phyloP scores from a whole-genome alignment of 2,329 filamentous ascomycete species.

The Blastomyces percursus region DNA sequence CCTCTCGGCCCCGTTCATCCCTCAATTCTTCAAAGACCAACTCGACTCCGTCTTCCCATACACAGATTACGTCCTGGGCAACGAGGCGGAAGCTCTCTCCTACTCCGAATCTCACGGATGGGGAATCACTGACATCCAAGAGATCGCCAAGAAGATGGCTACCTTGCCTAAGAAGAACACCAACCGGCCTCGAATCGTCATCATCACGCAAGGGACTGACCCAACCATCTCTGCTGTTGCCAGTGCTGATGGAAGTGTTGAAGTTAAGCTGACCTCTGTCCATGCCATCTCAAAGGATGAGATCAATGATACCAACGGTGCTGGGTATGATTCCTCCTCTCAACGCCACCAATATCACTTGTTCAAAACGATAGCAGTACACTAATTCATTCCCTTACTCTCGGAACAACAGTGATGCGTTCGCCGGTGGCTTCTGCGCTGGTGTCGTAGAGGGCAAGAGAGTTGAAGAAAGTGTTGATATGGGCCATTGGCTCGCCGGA shows the following conservation, averaged over 20 bases:
- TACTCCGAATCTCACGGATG: slow-evolving; percentile 76
- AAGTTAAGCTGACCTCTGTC: slow-evolving; percentile 67
- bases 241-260: slow-evolving; percentile 53
- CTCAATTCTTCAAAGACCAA: slow-evolving; percentile 94
- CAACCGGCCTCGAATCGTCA: slow-evolving; percentile 70
- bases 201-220: slow-evolving; percentile 90
- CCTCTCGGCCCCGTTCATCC: slow-evolving; percentile 89
- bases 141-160: slow-evolving; percentile 77
- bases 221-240: slow-evolving; percentile 72
- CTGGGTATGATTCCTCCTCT: slow-evolving; percentile 44
- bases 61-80: slow-evolving; percentile 93
- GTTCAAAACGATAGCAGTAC: not conserved
- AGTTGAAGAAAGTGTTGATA: slow-evolving; percentile 68
- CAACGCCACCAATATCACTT: slow-evolving; percentile 9
- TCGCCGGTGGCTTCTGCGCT: slow-evolving; percentile 86
- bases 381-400: not conserved
- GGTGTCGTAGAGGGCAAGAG: slow-evolving; percentile 76
- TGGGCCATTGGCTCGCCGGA: slow-evolving; percentile 93
- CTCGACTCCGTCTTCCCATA: slow-evolving; percentile 78
- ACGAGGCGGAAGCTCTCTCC: slow-evolving; percentile 85
- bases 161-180: slow-evolving; percentile 86
- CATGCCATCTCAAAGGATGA: slow-evolving; percentile 62
- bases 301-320: slow-evolving; percentile 95
- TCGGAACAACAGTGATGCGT: slow-evolving; percentile 57
- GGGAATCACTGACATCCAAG: slow-evolving; percentile 63